Evolutionary conservation across 306 rosid genomes (phyloP).

Genomic region (Glycyrrhiza uralensis): DNA sequence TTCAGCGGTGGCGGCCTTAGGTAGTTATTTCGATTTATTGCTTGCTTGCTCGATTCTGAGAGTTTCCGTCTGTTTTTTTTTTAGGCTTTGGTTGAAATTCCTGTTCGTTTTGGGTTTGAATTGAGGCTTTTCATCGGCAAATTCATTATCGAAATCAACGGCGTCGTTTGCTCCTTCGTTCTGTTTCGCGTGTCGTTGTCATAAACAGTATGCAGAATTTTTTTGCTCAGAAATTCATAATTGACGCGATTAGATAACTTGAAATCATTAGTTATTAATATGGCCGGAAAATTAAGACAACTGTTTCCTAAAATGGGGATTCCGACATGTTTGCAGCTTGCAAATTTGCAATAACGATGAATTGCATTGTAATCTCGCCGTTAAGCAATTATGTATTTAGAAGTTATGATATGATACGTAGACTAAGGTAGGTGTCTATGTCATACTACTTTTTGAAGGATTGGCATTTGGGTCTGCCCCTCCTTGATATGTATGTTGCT

Average conservation of each 20-base stretch:
- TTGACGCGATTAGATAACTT: background rate
- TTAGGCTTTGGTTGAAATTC: background rate
- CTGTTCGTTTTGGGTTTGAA: background rate
- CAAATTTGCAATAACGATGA: background rate
- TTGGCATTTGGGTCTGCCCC: background rate
- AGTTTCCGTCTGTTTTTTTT: background rate
- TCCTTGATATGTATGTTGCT: conserved; percentile 13
- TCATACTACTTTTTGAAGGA: background rate
- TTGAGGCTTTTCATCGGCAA: background rate
- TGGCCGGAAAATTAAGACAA: background rate
- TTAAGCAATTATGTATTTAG: background rate
- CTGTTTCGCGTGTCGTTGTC: background rate
- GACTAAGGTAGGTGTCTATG: background rate
- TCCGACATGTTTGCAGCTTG: background rate
- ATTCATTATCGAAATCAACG: background rate
- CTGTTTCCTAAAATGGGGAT: background rate
- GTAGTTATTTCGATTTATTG: conserved; percentile 21
- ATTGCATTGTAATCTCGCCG: background rate
- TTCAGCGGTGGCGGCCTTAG: conserved; percentile 86
- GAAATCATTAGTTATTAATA: background rate
- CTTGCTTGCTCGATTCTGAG: background rate
- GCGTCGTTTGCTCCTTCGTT: background rate
- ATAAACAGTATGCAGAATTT: background rate
- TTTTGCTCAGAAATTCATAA: background rate
- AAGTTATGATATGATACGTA: background rate